phyloP scores from a whole-genome alignment of 2,329 filamentous ascomycete genomes.

The Ophiognomonia clavigignenti-juglandacearum region DNA sequence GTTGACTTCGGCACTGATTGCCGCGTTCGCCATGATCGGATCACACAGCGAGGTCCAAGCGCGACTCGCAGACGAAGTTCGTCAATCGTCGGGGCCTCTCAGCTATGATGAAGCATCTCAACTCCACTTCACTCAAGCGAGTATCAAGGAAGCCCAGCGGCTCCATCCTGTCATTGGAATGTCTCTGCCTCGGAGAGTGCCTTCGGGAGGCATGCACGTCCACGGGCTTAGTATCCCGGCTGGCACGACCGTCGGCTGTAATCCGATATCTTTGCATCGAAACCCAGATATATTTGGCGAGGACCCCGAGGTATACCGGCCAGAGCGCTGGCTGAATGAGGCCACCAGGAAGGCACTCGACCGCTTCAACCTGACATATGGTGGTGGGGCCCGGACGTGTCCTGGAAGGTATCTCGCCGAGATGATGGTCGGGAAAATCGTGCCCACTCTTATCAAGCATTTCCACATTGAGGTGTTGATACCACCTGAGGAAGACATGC shows the following conservation, averaged over 20 bases:
- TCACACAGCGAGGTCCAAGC: constrained; percentile 29
- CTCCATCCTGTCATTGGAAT: constrained; percentile 48
- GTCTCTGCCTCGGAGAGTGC: constrained; percentile 43
- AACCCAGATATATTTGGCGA: constrained; percentile 44
- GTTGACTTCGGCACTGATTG: constrained; percentile 46
- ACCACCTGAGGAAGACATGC: constrained; percentile 33
- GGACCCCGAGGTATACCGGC: constrained; percentile 38
- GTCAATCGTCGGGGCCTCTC: constrained; percentile 7
- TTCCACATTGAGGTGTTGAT: constrained; percentile 39
- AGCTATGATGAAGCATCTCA: constrained; percentile 21
- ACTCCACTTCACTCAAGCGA: constrained; percentile 35
- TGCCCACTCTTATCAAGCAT: constrained; percentile 35
- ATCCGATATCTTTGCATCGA: constrained; percentile 44
- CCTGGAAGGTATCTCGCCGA: constrained; percentile 48
- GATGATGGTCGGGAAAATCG: constrained; percentile 40
- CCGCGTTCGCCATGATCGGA: constrained; percentile 42
- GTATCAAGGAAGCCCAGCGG: constrained; percentile 47
- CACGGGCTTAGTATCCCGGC: constrained; percentile 37
- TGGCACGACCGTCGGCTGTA: constrained; percentile 46
- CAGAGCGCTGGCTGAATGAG: constrained; percentile 41
- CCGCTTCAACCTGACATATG: constrained; percentile 45
- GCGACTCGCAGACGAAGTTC: constrained; percentile 27
- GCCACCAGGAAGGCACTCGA: constrained; percentile 37
- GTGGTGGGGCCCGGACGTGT: constrained; percentile 45
- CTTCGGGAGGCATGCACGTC: constrained; percentile 29